Percentiles rank a stretch among this genome's conserved stretches.
These are phyloP conservation scores for Schrenkiella parvula DNA, from an alignment of 345 rosid species.

Conservation along the genomic window DNA sequence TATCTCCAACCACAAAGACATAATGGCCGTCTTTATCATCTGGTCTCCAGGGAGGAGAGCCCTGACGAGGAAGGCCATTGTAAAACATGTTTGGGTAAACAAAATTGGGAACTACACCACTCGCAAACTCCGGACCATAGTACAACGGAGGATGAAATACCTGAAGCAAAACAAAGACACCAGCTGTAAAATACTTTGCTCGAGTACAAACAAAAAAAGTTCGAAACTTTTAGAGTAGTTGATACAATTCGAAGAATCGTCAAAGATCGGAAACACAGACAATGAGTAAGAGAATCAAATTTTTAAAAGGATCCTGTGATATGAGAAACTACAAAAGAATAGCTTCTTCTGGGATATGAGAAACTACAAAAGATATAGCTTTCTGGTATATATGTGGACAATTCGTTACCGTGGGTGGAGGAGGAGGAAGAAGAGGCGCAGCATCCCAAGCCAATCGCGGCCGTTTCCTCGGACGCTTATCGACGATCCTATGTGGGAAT, in stretches of 20 bases:
- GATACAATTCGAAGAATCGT: neutral
- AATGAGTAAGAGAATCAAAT: neutral
- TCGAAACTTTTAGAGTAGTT: neutral
- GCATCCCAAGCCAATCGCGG: slow-evolving; percentile 73
- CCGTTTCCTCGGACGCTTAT: slow-evolving; percentile 71
- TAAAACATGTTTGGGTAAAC: slow-evolving; percentile 46
- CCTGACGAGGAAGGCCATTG: slow-evolving; percentile 39
- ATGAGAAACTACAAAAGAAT: neutral
- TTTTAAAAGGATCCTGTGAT: neutral
- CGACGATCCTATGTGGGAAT: slow-evolving; percentile 51
- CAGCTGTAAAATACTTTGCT: slow-evolving; percentile 2
- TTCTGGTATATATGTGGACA: neutral
- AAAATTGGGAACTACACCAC: slow-evolving; percentile 46
- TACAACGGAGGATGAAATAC: slow-evolving; percentile 50
- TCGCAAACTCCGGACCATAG: slow-evolving; percentile 53
- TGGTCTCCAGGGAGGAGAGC: slow-evolving; percentile 80
- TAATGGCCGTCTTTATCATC: slow-evolving; percentile 85
- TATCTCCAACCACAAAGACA: slow-evolving; percentile 63
- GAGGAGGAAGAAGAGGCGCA: slow-evolving; percentile 47
- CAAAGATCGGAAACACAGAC: neutral
- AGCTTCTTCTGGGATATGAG: neutral
- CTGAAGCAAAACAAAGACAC: slow-evolving; percentile 27
- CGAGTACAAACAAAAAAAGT: neutral
- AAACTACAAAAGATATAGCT: neutral
- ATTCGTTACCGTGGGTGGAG: slow-evolving; percentile 43